Base-by-base conservation (phyloP, 176 grass and related monocot species). In the Paspalum notatum region DNA sequence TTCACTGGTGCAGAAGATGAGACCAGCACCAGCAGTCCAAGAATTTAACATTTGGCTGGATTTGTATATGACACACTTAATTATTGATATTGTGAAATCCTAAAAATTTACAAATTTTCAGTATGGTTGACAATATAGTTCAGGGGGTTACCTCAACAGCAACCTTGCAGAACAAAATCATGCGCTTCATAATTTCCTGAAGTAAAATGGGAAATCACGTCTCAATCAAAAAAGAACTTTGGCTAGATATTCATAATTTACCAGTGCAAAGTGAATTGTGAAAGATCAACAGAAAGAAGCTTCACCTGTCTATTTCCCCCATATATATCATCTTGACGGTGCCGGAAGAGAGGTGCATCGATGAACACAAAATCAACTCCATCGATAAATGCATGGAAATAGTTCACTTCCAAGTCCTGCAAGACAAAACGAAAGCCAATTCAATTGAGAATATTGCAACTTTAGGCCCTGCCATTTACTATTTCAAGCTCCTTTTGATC, bases 351-450 rank as follows among this genome's bases (percentile, higher is more conserved):
- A 71, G 88, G 88, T 15, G 82, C 77, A 60, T 98, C 95, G 3
- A 98, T 87, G 67, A 98, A 98, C 48, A 98, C 90, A 63, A 95
- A 98, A 72, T 98, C 95, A 0, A 98, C 92, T 68, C 95, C 95
- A 81, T 98, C 95, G 1, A 98, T 95, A 65, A 84, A 93, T 52
- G 86, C 88, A 75, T 95, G 95, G 76, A 87, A 89, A 79, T 92
- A 98, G 27, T 87, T 91, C 54, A 98, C 95, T 90, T 95, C 95
- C 47, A 95, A 44, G 83, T 98, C 95, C 95, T 98, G 61, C 18
- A 86, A 18, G 9, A 0, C 40, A 71, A 89, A 85, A 41, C 11
- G 76, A 65, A 27, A 60, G 1, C 0, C 9, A 39, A 39, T 27
- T 56, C 8, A 83, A 57, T 12, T 78, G 18, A 77, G 46, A 27